phyloP scores from a whole-genome alignment of 768 basidiomycete species.

The Rhodotorula diobovata region DNA sequence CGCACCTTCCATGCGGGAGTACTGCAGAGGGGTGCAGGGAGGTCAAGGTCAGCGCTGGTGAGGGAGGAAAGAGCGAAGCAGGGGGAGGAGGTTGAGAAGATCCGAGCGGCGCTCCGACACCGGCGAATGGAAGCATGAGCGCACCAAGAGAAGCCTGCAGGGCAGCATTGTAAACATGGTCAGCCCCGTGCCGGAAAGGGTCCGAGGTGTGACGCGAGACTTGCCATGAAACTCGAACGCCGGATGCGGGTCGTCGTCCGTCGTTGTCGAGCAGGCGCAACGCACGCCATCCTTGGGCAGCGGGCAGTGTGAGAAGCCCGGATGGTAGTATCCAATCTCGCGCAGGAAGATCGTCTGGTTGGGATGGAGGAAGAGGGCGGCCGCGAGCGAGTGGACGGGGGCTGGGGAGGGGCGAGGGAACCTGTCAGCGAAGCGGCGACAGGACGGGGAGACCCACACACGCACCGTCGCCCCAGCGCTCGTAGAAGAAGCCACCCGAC shows the following conservation, averaged over 20 bases:
- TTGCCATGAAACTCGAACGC: slow-evolving; percentile 16
- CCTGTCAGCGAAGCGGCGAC: neutral
- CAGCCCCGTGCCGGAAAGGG: neutral
- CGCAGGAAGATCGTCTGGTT: slow-evolving; percentile 88
- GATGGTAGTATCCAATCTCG: slow-evolving; percentile 83
- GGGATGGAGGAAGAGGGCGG: slow-evolving; percentile 78
- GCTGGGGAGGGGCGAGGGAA: slow-evolving; percentile 49
- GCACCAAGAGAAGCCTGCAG: too few relatives aligned
- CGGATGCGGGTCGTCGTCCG: neutral
- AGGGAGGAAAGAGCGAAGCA: too few relatives aligned
- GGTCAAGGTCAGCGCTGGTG: too few relatives aligned
- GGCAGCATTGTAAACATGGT: too few relatives aligned
- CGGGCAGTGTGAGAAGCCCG: slow-evolving; percentile 90
- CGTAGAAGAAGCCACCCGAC: slow-evolving; percentile 62
- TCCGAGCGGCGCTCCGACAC: too few relatives aligned
- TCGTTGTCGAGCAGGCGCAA: slow-evolving; percentile 7
- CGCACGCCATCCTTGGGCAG: neutral
- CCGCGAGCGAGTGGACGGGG: slow-evolving; percentile 83
- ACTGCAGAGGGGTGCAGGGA: neutral
- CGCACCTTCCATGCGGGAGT: slow-evolving; percentile 18
- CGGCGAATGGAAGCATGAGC: too few relatives aligned
- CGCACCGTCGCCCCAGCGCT: slow-evolving; percentile 78
- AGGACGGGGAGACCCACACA: neutral
- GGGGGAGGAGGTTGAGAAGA: too few relatives aligned
- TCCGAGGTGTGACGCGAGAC: too few relatives aligned